Evolutionary conservation across 495 filamentous ascomycete species (phyloP).

Genomic region (Penicillium argentinense): DNA sequence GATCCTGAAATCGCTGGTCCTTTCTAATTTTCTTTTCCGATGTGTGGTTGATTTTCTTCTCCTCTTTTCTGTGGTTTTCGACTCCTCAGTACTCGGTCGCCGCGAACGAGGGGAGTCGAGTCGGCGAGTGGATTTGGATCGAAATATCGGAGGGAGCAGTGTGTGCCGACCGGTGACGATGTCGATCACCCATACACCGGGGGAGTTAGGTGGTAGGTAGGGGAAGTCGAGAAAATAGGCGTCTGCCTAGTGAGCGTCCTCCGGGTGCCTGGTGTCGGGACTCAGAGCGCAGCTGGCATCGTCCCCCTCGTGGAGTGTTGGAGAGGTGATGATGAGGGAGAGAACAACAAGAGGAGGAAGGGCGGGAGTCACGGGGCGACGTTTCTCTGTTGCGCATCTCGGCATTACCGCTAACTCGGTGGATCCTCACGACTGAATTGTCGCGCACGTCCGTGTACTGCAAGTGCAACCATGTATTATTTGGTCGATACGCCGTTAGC

Average conservation of each 20-base stretch:
- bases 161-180: slow-evolving; percentile 20
- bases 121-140: background rate
- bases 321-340: slow-evolving; percentile 3
- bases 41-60: background rate
- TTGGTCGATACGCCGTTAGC: no score
- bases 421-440: slow-evolving; percentile 10
- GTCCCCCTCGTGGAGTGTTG: slow-evolving; percentile 4
- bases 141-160: slow-evolving; percentile 1
- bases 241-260: no score
- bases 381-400: slow-evolving; percentile 7
- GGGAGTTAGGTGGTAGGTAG: background rate
- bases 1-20: background rate
- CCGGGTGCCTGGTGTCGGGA: no score
- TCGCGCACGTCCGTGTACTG: slow-evolving; percentile 10
- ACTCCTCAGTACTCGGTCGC: background rate
- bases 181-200: slow-evolving; percentile 16
- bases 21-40: background rate
- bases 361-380: slow-evolving; percentile 16
- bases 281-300: slow-evolving; percentile 15
- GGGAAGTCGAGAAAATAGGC: no score
- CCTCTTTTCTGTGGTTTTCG: background rate
- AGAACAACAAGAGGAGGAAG: slow-evolving; percentile 9
- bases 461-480: background rate
- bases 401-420: slow-evolving; percentile 20
- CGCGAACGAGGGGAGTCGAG: slow-evolving; percentile 2